Evolutionary conservation across 1,284 basidiomycete species (phyloP).

Genomic region (Ceratobasidium theobromae): DNA sequence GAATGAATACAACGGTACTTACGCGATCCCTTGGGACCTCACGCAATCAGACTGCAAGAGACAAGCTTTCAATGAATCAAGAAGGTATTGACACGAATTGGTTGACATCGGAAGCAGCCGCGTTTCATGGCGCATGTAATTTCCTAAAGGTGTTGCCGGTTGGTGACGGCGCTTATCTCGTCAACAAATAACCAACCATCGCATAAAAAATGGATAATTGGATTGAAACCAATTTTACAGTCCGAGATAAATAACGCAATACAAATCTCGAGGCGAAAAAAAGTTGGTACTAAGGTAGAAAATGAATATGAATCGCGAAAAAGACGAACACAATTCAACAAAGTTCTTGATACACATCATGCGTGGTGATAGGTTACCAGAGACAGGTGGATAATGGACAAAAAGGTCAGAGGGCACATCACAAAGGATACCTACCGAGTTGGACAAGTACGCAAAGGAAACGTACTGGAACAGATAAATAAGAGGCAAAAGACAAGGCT

Average conservation of each 20-base stretch:
- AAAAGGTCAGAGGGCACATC: not conserved
- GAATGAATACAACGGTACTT: not conserved
- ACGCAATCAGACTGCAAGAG: constrained; percentile 22
- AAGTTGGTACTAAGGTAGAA: not conserved
- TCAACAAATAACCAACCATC: not conserved
- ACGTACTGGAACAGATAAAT: constrained; percentile 6
- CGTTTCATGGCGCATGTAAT: not conserved
- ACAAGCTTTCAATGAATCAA: constrained; percentile 17
- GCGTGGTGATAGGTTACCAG: constrained; percentile 19
- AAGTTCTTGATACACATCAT: constrained; percentile 21
- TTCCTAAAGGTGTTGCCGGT: not conserved
- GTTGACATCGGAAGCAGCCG: constrained; percentile 6
- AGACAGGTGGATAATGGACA: not conserved
- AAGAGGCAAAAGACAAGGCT: not conserved
- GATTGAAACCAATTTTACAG: not conserved
- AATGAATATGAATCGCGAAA: not conserved
- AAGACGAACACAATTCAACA: constrained; percentile 2
- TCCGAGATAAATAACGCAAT: constrained; percentile 22
- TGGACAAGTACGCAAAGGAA: constrained; percentile 6
- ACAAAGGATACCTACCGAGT: not conserved
- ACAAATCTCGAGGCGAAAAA: constrained; percentile 9
- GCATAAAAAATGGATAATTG: not conserved
- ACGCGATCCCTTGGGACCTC: constrained; percentile 7
- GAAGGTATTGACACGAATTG: constrained; percentile 21
- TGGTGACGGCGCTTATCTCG: not conserved